Evolutionary conservation across 108 stramenopile genomes (phyloP), one percentile per base, ranked within the genome.

Genomic region (Fragilaria radians): DNA sequence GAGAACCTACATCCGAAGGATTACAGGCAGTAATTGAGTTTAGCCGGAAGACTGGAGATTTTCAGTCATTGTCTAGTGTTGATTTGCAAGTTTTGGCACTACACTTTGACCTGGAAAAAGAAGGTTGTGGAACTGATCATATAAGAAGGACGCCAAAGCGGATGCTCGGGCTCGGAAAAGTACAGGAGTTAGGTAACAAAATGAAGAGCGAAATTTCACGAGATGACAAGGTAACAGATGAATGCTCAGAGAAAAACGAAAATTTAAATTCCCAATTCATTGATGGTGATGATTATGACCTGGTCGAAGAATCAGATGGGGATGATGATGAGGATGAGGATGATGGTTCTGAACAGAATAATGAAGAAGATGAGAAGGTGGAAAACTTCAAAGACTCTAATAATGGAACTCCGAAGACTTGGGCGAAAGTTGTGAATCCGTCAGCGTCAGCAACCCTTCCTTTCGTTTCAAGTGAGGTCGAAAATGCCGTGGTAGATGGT

Each of bases 11-110:
- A 4, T 50, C 55, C 1, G 67, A 79, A 26, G 76, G 73, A 5
- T 55, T 92, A 1, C 52, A 66, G 4, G 68, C 71, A 9, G 77
- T 96, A 24, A 55, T 77, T 28, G 81, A 79, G 46, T 97, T 99
- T 76, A 82, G 88, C 23, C 63, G 89, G 24, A 81, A 85, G 64
- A 98, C 96, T 9, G 98, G 98, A 18, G 98, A 99, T 79, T 91
- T 95, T 73, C 52, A 70, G 2, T 68, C 75, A 28, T 65, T 99
- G 27, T 81, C 78, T 14, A 60, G 64, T 23, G 86, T 91, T 25
- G 98, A 99, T 80, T 52, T 97, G 52, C 88, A 91, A 57, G 86
- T 99, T 0, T 58, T 99, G 62, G 97, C 91, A 5, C 61, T 99
- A 59, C 52, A 88, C 17, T 89, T 94, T 61, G 91, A 91, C 64